Conservation (phyloP, 2,329 filamentous ascomycete genomes). For the Thelonectria blattea region DNA sequence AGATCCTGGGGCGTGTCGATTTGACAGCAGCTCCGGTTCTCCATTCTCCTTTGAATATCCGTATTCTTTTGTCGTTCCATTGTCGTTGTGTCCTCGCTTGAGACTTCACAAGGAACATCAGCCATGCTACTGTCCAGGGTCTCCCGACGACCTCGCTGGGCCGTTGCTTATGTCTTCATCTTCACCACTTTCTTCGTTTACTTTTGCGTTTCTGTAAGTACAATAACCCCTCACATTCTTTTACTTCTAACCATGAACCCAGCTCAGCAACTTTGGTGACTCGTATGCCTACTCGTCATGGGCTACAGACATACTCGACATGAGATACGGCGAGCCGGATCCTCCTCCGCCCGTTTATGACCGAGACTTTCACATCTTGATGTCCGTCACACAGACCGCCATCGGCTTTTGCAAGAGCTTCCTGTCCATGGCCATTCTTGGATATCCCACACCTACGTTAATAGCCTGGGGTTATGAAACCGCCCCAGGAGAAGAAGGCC, state of each 20-base stretch:
- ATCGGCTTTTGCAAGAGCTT: slow-evolving; percentile 42
- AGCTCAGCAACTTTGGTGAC: neutral
- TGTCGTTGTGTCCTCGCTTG: neutral
- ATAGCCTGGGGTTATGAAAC: slow-evolving; percentile 37
- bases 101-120: neutral
- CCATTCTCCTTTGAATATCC: neutral
- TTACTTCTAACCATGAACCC: neutral
- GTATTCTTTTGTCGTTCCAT: neutral
- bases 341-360: neutral
- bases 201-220: slow-evolving; percentile 6
- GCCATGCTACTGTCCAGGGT: neutral
- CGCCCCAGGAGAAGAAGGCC: slow-evolving; percentile 1
- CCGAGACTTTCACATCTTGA: slow-evolving; percentile 35
- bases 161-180: slow-evolving; percentile 13
- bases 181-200: slow-evolving; percentile 20
- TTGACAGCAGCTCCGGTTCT: neutral
- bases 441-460: slow-evolving; percentile 39
- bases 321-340: neutral
- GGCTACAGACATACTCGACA: neutral
- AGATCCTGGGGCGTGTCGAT: too few species aligned
- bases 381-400: slow-evolving; percentile 35
- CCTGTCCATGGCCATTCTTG: slow-evolving; percentile 37
- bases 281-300: neutral
- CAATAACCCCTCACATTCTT: neutral
- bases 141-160: neutral